Conservation (phyloP, 106 monocot species). For the Hemerocallis citrina region DNA sequence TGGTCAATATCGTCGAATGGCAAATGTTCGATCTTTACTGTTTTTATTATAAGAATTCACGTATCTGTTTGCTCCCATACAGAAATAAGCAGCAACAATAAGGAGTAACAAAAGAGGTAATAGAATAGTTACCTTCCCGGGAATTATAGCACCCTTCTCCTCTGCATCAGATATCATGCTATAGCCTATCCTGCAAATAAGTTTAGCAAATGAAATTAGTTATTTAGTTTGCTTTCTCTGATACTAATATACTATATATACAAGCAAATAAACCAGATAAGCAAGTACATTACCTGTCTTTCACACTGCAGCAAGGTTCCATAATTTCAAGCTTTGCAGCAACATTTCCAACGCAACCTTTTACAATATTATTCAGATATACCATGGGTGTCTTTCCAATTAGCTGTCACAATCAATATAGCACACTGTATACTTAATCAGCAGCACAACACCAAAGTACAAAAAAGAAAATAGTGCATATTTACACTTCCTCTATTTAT, state of each 20-base stretch:
- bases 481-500: no score
- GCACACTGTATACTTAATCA: neutral
- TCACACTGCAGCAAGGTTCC: slow-evolving; percentile 98
- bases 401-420: slow-evolving; percentile 37
- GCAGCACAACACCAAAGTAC: neutral
- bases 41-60: no score
- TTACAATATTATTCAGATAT: slow-evolving; percentile 80
- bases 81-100: no score
- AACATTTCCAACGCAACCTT: slow-evolving; percentile 79
- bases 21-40: no score
- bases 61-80: no score
- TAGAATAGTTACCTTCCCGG: slow-evolving; percentile 98
- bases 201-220: neutral
- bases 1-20: no score
- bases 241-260: no score
- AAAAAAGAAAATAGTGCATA: no score
- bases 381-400: slow-evolving; percentile 99
- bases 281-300: slow-evolving; percentile 55
- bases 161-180: slow-evolving; percentile 98
- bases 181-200: slow-evolving; percentile 75
- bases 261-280: neutral
- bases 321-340: slow-evolving; percentile 98
- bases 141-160: slow-evolving; percentile 74
- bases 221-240: neutral
- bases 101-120: no score